Evolutionary conservation across 352 stramenopile genomes (phyloP), one percentile per base, ranked within the genome.

Genomic region (Lagenidium giganteum): DNA sequence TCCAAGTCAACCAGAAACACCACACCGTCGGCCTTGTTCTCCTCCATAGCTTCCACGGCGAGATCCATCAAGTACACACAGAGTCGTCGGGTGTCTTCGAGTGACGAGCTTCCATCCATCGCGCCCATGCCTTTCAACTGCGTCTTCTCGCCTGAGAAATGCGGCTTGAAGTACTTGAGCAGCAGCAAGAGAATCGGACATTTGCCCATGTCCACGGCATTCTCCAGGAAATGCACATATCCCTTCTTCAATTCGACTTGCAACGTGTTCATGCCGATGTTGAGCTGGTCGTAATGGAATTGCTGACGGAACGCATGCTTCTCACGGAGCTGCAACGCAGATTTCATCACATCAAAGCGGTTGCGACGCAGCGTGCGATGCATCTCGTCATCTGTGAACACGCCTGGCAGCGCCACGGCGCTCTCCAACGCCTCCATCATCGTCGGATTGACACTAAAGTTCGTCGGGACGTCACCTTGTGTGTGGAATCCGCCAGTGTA

Each of bases 41-140:
- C 74, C 34, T 90, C 77, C 71, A 90, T 85, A 24, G 57, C 53
- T 37, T 90, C 74, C 8, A 87, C 67, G 9, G 74, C 78, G 21
- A 90, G 51, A 30, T 85, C 76, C 67, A 87, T 74, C 33, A 90
- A 65, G 47, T 90, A 90, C 34, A 90, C 72, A 17, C 74, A 83
- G 3, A 85, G 57, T 16, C 78, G 50, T 0, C 78, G 58, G 4
- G 78, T 74, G 45, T 87, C 74, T 34, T 90, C 74, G 5, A 90
- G 36, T 22, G 72, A 82, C 32, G 71, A 86, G 8, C 66, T 76
- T 8, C 68, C 71, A 34, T 87, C 74, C 27, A 76, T 64, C 2
- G 70, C 39, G 4, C 71, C 74, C 22, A 66, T 37, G 3, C 64
- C 65, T 43, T 87, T 70, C 3, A 75, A 54, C 34, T 83, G 73